Evolutionary conservation across 208 protist species (phyloP), one percentile per base, ranked within the genome.

Genomic region (Crithidia brevicula): DNA sequence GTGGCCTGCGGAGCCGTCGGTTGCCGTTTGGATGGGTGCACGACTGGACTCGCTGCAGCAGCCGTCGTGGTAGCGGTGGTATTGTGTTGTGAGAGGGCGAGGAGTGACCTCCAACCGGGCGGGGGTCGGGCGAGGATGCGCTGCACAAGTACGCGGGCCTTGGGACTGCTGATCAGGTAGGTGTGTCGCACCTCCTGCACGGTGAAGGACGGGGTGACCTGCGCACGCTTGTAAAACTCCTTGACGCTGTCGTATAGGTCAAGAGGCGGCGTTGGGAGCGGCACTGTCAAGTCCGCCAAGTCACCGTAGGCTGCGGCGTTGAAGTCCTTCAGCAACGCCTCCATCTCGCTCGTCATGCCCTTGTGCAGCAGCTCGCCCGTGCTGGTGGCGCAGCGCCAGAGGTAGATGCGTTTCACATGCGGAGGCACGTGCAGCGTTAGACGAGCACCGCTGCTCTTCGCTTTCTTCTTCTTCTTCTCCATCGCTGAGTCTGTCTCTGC

Each of bases 371-470:
- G 40, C 63, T 58, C 47, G 16, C 51, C 62, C 10, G 57, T 57
- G 18, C 30, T 42, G n/a, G 53, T 50, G 42, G 59, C 68, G 40
- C 60, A 47, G 34, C 81, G 84, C 81, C 84, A 90, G 13, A 90
- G 47, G 69, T 83, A 85, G 33, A 90, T 76, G 18, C 81, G 77
- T 46, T 68, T 61, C 15, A 90, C 78, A 18, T 67, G 74, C 9
- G 63, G 28, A 15, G 84, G 84, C 16, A 90, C 74, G 54, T 75
- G 9, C 51, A 90, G 61, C 16, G 13, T 15, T 0, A 70, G 15
- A 25, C 31, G 42, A 31, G 47, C 10, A 0, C 36, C 15, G 36
- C 36, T 40, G 10, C 36, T 40, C 15, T 40, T 13, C 36, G 36
- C 15, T 40, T 7, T 13, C 36, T 13, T 40, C 36, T 40, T 13